A percentile compares a stretch with the other conserved stretches of the same genome.
Evolutionary conservation across 331 rosid species (phyloP).

Genomic region (Phaseolus coccineus): DNA sequence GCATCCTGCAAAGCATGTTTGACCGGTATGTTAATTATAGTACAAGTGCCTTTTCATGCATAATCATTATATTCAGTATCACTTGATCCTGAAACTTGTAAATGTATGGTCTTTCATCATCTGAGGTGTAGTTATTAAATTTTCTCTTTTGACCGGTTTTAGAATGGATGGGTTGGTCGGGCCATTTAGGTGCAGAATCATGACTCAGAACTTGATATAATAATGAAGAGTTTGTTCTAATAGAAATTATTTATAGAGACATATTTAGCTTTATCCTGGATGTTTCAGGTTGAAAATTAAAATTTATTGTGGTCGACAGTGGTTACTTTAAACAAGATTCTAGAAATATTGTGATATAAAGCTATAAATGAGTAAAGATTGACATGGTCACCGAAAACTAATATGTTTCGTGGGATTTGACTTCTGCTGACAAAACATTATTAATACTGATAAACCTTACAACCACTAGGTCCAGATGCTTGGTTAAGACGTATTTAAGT

Average conservation of each 20-base stretch:
- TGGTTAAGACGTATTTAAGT: too few species aligned
- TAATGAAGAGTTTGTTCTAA: too few species aligned
- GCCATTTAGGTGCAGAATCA: constrained; percentile 3
- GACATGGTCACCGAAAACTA: too few species aligned
- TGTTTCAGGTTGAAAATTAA: not conserved
- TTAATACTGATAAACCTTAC: too few species aligned
- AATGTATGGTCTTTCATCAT: constrained; percentile 18
- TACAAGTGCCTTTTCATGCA: constrained; percentile 1
- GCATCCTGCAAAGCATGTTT: constrained; percentile 98
- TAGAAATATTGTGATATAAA: not conserved
- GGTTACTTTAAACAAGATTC: not conserved
- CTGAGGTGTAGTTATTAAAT: not conserved
- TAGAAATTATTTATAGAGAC: not conserved
- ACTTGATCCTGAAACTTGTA: not conserved
- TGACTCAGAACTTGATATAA: not conserved
- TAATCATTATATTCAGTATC: constrained; percentile 10
- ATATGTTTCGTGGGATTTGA: too few species aligned
- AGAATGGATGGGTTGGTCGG: constrained; percentile 31
- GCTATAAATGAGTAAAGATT: too few species aligned
- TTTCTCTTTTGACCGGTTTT: not conserved
- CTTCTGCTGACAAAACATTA: too few species aligned
- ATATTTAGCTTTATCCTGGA: not conserved
- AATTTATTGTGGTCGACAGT: not conserved
- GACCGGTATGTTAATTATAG: constrained; percentile 71
- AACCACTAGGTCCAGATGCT: too few species aligned